A percentile compares a stretch with the other conserved stretches of the same genome.
These are phyloP conservation scores for Conringia planisiliqua DNA, from an alignment of 345 rosid genomes.

Conservation along the genomic window DNA sequence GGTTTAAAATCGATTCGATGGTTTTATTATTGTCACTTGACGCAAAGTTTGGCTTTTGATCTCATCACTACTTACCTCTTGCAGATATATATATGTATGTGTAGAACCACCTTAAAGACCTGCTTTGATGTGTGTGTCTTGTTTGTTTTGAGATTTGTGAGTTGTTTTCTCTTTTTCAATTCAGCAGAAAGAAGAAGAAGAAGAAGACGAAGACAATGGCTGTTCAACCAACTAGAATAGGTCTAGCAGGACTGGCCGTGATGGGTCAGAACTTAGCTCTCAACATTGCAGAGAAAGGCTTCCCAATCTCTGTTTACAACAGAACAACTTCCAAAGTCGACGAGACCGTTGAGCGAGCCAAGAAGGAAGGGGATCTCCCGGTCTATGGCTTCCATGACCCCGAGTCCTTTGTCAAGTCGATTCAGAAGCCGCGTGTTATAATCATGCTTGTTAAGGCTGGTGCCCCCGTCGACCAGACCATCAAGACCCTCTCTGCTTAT, in stretches of 20 bases:
- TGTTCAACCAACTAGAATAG: conserved; percentile 64
- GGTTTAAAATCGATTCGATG: not conserved
- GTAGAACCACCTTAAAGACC: not conserved
- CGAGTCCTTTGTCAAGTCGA: conserved; percentile 67
- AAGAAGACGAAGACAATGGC: conserved; percentile 57
- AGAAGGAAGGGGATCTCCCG: conserved; percentile 78
- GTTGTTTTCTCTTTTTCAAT: not conserved
- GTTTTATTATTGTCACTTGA: not conserved
- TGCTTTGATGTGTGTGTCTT: not conserved
- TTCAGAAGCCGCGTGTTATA: conserved; percentile 85
- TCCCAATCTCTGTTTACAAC: conserved; percentile 93
- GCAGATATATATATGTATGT: not conserved
- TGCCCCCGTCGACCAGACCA: conserved; percentile 87
- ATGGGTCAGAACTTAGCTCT: conserved; percentile 98
- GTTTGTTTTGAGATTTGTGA: not conserved
- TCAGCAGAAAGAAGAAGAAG: conserved; percentile 23
- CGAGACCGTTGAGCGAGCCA: conserved; percentile 88
- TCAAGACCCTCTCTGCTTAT: conserved; percentile 74
- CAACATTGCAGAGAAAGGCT: conserved; percentile 93
- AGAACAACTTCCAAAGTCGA: conserved; percentile 86
- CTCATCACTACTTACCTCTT: not conserved
- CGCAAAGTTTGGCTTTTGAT: not conserved
- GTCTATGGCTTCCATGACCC: conserved; percentile 84
- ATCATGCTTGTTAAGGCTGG: conserved; percentile 99
- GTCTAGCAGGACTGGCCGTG: conserved; percentile 94